These are phyloP conservation scores for Hemisphaericaspora subhashii DNA, from an alignment of 1,139 yeast genomes.

Conservation along the genomic window DNA sequence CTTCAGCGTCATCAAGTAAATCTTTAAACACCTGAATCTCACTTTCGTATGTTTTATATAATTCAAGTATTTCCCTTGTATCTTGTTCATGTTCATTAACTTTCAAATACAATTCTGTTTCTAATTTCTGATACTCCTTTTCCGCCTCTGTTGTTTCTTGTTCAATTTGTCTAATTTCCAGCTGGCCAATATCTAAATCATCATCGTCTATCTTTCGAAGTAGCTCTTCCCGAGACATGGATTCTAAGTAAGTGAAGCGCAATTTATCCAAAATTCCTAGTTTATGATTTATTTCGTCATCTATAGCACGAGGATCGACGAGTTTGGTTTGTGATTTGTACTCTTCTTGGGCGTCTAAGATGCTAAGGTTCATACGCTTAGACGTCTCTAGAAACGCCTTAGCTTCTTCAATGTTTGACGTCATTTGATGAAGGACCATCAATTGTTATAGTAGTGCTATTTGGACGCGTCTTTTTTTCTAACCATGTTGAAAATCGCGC, in stretches of 20 bases:
- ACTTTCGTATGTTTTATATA: conserved; percentile 18
- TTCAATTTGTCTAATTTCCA: not conserved
- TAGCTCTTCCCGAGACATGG: conserved; percentile 66
- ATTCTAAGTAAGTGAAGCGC: conserved; percentile 64
- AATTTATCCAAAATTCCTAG: conserved; percentile 48
- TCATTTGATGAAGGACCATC: not conserved
- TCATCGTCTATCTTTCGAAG: conserved; percentile 29
- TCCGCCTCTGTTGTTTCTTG: not conserved
- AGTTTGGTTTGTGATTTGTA: conserved; percentile 8
- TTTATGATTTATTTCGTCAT: conserved; percentile 33
- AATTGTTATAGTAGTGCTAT: too few species aligned
- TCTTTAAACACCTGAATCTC: conserved; percentile 14
- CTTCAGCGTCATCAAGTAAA: conserved; percentile 18
- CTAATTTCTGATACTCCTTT: not conserved
- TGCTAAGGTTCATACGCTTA: not conserved
- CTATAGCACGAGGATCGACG: conserved; percentile 26
- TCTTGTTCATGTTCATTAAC: conserved; percentile 13
- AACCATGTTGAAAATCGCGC: too few species aligned
- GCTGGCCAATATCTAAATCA: conserved; percentile 1
- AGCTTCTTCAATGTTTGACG: not conserved
- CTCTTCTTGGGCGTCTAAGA: conserved; percentile 5
- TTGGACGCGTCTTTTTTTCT: too few species aligned
- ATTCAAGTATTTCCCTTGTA: conserved; percentile 19
- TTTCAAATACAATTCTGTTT: not conserved
- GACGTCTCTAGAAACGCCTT: not conserved